phyloP scores from a whole-genome alignment of 1,284 basidiomycete species.

The Laetiporus sulphureus region DNA sequence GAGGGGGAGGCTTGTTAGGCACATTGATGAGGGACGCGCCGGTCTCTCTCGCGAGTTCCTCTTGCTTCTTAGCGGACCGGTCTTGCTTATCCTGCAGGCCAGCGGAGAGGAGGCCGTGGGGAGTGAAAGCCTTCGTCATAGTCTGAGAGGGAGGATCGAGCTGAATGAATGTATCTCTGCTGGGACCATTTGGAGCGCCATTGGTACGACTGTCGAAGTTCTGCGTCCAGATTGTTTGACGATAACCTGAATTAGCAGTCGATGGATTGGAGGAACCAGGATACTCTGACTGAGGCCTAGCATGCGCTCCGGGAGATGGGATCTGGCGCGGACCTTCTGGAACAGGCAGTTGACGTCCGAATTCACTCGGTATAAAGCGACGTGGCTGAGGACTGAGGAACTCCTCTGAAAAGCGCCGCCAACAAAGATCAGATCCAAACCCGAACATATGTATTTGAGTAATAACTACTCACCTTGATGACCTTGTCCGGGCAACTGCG shows the following conservation, averaged over 20 bases:
- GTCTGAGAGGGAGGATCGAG: conserved; percentile 68
- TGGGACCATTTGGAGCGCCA: conserved; percentile 25
- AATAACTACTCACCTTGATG: conserved; percentile 24
- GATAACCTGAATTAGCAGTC: conserved; percentile 30
- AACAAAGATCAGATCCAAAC: not conserved
- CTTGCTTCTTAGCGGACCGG: conserved; percentile 90
- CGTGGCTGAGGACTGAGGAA: conserved; percentile 22
- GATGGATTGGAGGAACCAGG: conserved; percentile 32
- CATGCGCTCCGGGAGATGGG: conserved; percentile 36
- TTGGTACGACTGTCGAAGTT: conserved; percentile 58
- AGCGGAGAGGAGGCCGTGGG: conserved; percentile 90
- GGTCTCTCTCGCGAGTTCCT: conserved; percentile 85
- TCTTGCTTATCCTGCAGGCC: conserved; percentile 95
- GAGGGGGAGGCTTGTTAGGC: conserved; percentile 89
- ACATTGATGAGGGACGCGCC: conserved; percentile 92
- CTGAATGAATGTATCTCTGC: conserved; percentile 72
- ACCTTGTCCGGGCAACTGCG: conserved; percentile 33
- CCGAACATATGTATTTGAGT: not conserved
- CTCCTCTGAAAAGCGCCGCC: conserved; percentile 19
- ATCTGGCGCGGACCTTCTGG: conserved; percentile 35
- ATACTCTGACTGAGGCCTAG: conserved; percentile 24
- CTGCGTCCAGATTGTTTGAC: conserved; percentile 78
- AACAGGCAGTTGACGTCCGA: conserved; percentile 29
- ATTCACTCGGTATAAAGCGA: conserved; percentile 30
- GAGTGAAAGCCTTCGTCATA: conserved; percentile 90